phyloP scores from a whole-genome alignment of 208 protist species.

The Leishmania amazonensis region DNA sequence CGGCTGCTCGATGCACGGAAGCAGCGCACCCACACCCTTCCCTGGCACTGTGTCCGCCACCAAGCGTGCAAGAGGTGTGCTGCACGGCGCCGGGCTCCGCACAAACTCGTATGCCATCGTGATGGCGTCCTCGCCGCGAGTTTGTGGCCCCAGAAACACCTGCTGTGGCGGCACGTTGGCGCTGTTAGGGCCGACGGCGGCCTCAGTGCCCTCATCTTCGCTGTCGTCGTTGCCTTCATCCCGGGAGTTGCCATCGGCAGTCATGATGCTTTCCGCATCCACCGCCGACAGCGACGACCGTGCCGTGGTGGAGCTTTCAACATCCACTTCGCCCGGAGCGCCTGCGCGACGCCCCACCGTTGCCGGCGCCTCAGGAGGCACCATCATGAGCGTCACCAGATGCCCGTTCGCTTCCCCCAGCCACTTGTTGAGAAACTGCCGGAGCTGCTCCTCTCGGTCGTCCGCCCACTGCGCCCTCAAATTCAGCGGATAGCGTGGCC shows the following conservation, averaged over 20 bases:
- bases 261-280: neutral
- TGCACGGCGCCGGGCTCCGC: slow-evolving; percentile 6
- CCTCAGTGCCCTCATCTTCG: neutral
- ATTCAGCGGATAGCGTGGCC: slow-evolving; percentile 4
- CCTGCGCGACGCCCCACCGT: neutral
- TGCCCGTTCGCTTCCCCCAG: neutral
- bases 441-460: slow-evolving; percentile 1
- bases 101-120: slow-evolving; percentile 7
- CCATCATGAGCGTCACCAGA: slow-evolving; percentile 5
- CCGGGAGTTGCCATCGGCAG: neutral
- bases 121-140: neutral
- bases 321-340: neutral
- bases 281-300: neutral
- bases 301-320: neutral
- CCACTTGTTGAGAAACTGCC: slow-evolving; percentile 9
- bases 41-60: slow-evolving; percentile 17
- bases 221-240: neutral
- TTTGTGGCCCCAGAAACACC: slow-evolving; percentile 2
- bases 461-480: slow-evolving; percentile 1
- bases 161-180: neutral
- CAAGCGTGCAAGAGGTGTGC: slow-evolving; percentile 11
- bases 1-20: slow-evolving; percentile 31
- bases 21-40: slow-evolving; percentile 10
- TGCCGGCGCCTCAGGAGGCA: neutral
- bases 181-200: neutral